These are phyloP conservation scores for Starmerella floris DNA, from an alignment of 805 yeast genomes.

Conservation along the genomic window DNA sequence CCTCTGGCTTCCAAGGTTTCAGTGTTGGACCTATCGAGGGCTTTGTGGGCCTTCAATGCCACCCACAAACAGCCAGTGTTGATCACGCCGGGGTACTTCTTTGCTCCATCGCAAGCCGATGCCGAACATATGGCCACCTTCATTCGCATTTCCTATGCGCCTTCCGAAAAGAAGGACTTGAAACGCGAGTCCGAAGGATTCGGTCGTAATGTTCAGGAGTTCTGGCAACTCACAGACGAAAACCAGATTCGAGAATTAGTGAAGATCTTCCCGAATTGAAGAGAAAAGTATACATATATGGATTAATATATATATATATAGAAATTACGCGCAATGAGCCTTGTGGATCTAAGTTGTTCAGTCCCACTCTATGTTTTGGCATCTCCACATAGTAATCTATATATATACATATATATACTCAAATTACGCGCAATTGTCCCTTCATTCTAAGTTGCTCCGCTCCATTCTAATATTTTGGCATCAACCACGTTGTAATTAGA, in stretches of 20 bases:
- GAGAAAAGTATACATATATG: neutral
- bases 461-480: no score
- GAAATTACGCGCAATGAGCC: no score
- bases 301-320: no score
- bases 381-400: no score
- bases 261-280: constrained; percentile 16
- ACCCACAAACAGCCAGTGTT: constrained; percentile 19
- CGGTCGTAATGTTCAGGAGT: constrained; percentile 16
- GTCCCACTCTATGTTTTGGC: no score
- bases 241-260: constrained; percentile 5
- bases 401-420: no score
- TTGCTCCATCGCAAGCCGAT: constrained; percentile 17
- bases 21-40: constrained; percentile 15
- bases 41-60: constrained; percentile 22
- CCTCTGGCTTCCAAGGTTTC: constrained; percentile 13
- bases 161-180: constrained; percentile 15
- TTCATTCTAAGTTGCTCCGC: no score
- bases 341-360: no score
- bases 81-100: constrained; percentile 23
- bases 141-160: constrained; percentile 21
- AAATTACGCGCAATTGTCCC: no score
- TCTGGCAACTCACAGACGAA: constrained; percentile 17
- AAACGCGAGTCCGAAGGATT: constrained; percentile 12
- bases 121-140: constrained; percentile 20
- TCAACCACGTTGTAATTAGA: no score